Evolutionary conservation across 1,139 yeast species (phyloP).

Genomic region (Kodamaea sp.): DNA sequence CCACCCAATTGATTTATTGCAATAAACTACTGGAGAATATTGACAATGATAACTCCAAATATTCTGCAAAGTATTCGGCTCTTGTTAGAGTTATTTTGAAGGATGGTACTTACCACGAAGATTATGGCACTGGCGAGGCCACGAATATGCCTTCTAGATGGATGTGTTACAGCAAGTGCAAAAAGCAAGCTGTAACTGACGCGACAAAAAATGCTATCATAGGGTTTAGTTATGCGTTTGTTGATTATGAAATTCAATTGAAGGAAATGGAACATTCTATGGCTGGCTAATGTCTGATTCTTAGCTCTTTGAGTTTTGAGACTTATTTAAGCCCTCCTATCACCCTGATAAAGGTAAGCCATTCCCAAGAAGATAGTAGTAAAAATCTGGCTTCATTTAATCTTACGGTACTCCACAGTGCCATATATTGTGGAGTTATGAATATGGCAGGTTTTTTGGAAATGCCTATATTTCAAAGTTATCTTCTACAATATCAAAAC

Average conservation of each 20-base stretch:
- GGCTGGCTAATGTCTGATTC: too few species aligned
- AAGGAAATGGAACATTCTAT: too few species aligned
- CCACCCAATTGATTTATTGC: slow-evolving; percentile 43
- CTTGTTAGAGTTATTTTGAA: slow-evolving; percentile 41
- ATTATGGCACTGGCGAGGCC: slow-evolving; percentile 44
- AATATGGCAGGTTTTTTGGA: too few species aligned
- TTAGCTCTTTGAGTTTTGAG: too few species aligned
- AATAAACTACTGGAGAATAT: slow-evolving; percentile 24
- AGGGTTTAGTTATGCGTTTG: slow-evolving; percentile 25
- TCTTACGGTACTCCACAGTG: too few species aligned
- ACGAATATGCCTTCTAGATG: slow-evolving; percentile 34
- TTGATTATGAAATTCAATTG: slow-evolving; percentile 18
- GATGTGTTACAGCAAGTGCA: slow-evolving; percentile 44
- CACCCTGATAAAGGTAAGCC: too few species aligned
- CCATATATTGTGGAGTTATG: too few species aligned
- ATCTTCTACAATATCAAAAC: too few species aligned
- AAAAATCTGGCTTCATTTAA: too few species aligned
- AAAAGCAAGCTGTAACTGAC: slow-evolving; percentile 55
- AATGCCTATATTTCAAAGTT: too few species aligned
- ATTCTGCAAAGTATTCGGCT: slow-evolving; percentile 26
- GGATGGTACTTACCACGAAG: slow-evolving; percentile 50
- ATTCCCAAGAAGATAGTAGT: too few species aligned
- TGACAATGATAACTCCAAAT: slow-evolving; percentile 18
- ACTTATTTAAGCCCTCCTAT: too few species aligned
- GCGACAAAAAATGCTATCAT: slow-evolving; percentile 46